Evolutionary conservation across 1,139 yeast species (phyloP).

Genomic region (Kodamaea sp.): DNA sequence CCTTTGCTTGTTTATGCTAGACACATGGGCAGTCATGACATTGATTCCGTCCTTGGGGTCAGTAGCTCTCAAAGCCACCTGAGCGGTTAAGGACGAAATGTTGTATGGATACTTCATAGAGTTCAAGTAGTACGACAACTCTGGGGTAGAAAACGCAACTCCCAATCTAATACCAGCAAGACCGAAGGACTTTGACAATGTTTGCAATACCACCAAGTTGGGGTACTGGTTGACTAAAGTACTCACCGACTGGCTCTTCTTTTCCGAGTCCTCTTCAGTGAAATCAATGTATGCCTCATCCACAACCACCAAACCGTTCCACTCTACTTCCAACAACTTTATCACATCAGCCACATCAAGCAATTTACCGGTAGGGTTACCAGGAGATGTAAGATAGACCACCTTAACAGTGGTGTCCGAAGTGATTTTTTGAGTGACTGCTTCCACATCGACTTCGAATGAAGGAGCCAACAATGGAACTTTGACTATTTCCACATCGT

Average conservation of each 20-base stretch:
- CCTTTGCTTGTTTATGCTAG: conserved; percentile 57
- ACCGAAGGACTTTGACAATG: conserved; percentile 92
- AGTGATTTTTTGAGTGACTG: conserved; percentile 52
- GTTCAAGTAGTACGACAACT: conserved; percentile 68
- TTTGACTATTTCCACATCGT: conserved; percentile 75
- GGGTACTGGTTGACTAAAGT: conserved; percentile 81
- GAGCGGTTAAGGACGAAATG: conserved; percentile 79
- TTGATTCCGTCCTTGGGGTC: conserved; percentile 51
- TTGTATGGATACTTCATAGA: conserved; percentile 96
- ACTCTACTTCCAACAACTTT: conserved; percentile 52
- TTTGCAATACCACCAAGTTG: conserved; percentile 85
- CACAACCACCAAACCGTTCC: conserved; percentile 82
- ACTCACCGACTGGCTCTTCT: conserved; percentile 58
- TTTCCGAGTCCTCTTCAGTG: conserved; percentile 28
- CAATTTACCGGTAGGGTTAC: conserved; percentile 87
- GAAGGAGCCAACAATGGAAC: conserved; percentile 62
- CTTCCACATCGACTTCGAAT: conserved; percentile 66
- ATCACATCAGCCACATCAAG: conserved; percentile 52
- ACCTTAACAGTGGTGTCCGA: conserved; percentile 67
- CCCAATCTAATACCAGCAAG: conserved; percentile 94
- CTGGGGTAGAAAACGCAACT: conserved; percentile 63
- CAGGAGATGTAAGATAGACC: conserved; percentile 93
- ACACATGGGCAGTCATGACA: conserved; percentile 58
- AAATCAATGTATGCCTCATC: conserved; percentile 97
- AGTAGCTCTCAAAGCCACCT: conserved; percentile 75